Percentiles rank a stretch among this genome's conserved stretches.
Conservation (phyloP, 1,284 basidiomycete species). For the Cerioporus squamosus region DNA sequence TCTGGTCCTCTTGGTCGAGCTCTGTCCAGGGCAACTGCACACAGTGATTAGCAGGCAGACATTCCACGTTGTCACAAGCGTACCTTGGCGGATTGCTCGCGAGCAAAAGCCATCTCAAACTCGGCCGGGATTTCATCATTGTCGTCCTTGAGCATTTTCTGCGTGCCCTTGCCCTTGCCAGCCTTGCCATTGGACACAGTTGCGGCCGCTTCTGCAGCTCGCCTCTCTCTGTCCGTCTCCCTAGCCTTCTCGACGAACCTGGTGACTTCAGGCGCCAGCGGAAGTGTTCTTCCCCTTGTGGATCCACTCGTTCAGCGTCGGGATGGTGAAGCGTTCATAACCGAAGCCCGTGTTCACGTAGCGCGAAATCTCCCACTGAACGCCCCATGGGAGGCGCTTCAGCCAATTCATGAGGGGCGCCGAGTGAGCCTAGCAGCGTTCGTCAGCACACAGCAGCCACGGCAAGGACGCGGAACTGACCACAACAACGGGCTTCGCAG, state of each 20-base stretch:
- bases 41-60: background rate
- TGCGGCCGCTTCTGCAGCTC: no score
- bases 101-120: conserved; percentile 10
- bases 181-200: background rate
- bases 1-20: conserved; percentile 39
- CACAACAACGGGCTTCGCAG: conserved; percentile 9
- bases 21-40: conserved; percentile 42
- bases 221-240: no score
- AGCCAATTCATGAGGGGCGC: background rate
- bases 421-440: background rate
- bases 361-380: conserved; percentile 35
- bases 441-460: background rate
- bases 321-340: background rate
- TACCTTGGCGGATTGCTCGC: conserved; percentile 19
- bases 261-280: conserved; percentile 10
- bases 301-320: background rate
- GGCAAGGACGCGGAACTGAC: background rate
- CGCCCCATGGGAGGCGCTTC: conserved; percentile 16
- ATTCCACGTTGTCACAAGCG: background rate
- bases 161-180: background rate
- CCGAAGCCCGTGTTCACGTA: conserved; percentile 18
- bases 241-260: conserved; percentile 5
- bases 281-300: background rate
- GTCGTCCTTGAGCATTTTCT: no score
- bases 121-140: background rate